Percentiles rank a stretch among this genome's conserved stretches.
phyloP scores from a whole-genome alignment of 805 yeast genomes.

The Middelhovenomyces tepae region DNA sequence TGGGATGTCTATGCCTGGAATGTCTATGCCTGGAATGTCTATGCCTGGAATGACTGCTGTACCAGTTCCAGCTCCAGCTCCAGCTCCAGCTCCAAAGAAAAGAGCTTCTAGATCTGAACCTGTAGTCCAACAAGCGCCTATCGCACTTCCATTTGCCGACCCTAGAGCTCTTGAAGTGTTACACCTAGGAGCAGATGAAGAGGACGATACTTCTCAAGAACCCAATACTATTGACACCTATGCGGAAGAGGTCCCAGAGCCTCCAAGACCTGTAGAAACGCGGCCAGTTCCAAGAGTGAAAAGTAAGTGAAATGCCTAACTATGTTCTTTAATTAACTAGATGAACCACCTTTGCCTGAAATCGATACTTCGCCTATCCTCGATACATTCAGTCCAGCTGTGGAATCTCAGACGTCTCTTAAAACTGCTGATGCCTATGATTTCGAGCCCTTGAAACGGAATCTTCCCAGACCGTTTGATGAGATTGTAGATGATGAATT shows the following conservation, averaged over 20 bases:
- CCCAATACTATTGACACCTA: not conserved
- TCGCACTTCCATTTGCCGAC: not conserved
- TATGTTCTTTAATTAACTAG: no score
- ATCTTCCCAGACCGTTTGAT: no score
- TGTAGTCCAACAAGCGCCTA: not conserved
- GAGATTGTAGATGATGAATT: conserved; percentile 14
- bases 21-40: not conserved
- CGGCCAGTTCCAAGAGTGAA: not conserved
- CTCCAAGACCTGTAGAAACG: no score
- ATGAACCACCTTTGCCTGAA: no score
- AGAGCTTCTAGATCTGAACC: not conserved
- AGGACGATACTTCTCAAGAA: no score
- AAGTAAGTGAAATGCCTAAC: no score
- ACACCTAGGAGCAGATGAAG: no score
- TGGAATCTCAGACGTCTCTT: no score
- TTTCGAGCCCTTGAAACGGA: no score
- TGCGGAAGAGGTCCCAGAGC: not conserved
- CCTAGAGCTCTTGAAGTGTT: not conserved
- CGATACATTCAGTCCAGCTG: no score
- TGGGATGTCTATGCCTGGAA: conserved; percentile 2
- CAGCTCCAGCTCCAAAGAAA: not conserved
- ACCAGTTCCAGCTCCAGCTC: conserved; percentile 4
- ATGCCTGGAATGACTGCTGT: not conserved
- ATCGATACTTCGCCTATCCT: no score
- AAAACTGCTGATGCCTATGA: no score